A percentile compares a stretch with the other conserved stretches of the same genome.
phyloP scores from a whole-genome alignment of 2,329 filamentous ascomycete genomes.

The Scleromitrula shiraiana region DNA sequence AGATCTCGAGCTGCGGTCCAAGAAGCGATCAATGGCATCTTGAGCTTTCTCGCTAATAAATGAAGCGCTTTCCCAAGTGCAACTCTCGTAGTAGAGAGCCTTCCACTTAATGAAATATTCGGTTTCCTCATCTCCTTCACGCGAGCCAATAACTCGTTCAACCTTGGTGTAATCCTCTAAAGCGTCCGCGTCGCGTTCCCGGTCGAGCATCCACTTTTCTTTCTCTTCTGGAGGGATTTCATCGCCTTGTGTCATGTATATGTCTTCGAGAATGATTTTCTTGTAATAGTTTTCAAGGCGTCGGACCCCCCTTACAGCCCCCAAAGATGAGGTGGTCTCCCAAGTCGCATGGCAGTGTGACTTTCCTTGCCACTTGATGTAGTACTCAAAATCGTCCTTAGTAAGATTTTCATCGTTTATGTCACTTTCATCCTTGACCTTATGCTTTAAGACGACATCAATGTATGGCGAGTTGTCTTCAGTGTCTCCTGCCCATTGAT shows the following conservation, averaged over 20 bases:
- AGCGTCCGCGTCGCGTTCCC: conserved; percentile 82
- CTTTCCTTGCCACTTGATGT: conserved; percentile 95
- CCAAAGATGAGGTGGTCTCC: conserved; percentile 71
- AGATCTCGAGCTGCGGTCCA: conserved; percentile 73
- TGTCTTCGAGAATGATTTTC: conserved; percentile 72
- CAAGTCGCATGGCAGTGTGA: conserved; percentile 95
- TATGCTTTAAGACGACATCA: conserved; percentile 84
- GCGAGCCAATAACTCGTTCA: conserved; percentile 81
- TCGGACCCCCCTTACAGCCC: conserved; percentile 73
- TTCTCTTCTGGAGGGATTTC: conserved; percentile 76
- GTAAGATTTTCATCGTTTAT: conserved; percentile 46
- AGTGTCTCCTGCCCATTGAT: conserved; percentile 60
- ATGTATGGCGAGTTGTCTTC: conserved; percentile 80
- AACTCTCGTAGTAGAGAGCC: conserved; percentile 83
- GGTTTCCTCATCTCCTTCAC: conserved; percentile 68
- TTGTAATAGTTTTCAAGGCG: conserved; percentile 93
- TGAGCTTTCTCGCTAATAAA: conserved; percentile 74
- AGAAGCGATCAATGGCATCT: conserved; percentile 81
- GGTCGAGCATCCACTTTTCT: conserved; percentile 91
- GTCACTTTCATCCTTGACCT: conserved; percentile 60
- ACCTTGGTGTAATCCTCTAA: conserved; percentile 86
- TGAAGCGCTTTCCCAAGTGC: conserved; percentile 81
- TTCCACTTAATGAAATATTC: conserved; percentile 99
- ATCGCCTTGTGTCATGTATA: conserved; percentile 65
- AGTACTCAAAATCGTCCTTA: conserved; percentile 76